Evolutionary conservation across 441 rosid genomes (phyloP), one percentile per base, ranked within the genome.

Genomic region (Populus hybrid): DNA sequence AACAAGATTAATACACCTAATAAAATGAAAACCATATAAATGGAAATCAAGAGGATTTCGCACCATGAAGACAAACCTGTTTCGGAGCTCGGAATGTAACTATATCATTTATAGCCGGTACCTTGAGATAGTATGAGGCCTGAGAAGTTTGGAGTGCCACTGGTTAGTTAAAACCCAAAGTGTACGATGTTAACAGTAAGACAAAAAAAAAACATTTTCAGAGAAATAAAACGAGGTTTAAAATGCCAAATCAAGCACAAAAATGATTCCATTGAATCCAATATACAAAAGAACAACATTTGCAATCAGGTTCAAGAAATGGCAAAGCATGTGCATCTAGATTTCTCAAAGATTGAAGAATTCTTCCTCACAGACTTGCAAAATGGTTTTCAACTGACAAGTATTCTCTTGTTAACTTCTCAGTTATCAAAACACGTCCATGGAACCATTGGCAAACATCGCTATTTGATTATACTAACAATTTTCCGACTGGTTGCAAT

Each of bases 81-180:
- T 72, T 69, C 11, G 98, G 97, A 81, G 95, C 93, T 87, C 90
- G 90, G 83, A 95, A 95, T 75, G 90, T 90, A 30, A 95, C 91
- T 38, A 93, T 90, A 79, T 95, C 98, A 78, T 95, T 92, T 68
- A 90, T 85, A 82, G 97, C 90, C 2, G 97, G 99, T 89, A 86
- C 86, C 80, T 95, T 88, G 82, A 93, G 87, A 70, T 83, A 85
- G 91, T 88, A 92, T 14, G 93, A 79, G 50, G 92, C 93, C 99
- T 95, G 91, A 73, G 57, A 86, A 80, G 23, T 79, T 76, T 11
- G 69, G 70, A 73, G 71, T 71, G 24, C 40, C 54, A 10, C 67
- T 28, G 3, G 3, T 72, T 30, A 74, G 64, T 30, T 73, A 59
- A 78, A 78, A 40, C 61, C 68, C 46, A 14, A 79, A 68, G 21